Evolutionary conservation across 768 basidiomycete genomes (phyloP), one percentile per base, ranked within the genome.

Genomic region (Leccinum subtestaceum): DNA sequence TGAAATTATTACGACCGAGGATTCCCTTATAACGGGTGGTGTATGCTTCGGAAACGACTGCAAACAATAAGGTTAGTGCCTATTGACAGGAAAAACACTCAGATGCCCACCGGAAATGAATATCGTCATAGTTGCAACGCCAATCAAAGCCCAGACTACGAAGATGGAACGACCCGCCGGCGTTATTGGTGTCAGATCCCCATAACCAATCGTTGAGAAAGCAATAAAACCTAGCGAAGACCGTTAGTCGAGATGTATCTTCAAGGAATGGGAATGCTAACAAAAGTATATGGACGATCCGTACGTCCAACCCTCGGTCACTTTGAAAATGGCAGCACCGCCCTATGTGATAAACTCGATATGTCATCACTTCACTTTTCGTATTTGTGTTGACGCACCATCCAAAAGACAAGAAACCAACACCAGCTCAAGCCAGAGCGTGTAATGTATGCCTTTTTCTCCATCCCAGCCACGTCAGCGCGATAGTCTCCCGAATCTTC

Each of bases 331-430:
- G 1, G 76, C 79, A 4, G 87, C 81, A 3, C 91, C 90, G 19
- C 81, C 75, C 87, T 88, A 55, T 1, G 1, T 9, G 11, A 36
- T 0, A 31, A 13, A 40, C 0, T 65, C 36, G 60, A 52, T 19
- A 23, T n/a, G 45, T 10, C 17, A 21, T 27, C 25, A 17, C 21
- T n/a, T 52, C 38, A 25, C 2, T 6, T 25, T 36, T 12, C n/a
- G 2, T n/a, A 11, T 4, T 59, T 23, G 48, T 29, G 46, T 15
- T 27, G 4, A 70, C 80, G 59, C 59, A 89, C 86, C 65, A 84
- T 76, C 92, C 92, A 94, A 75, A 94, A 94, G n/a, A 80, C 63
- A 21, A 91, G 66, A 73, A 93, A 93, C 31, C 88, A 63, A 0
- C 69, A 52, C 75, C 83, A 83, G 0, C 86, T 84, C 19, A 89